Evolutionary conservation across 73 alveolate genomes (phyloP), one percentile per base, ranked within the genome.

Genomic region (Blepharisma japonicum): DNA sequence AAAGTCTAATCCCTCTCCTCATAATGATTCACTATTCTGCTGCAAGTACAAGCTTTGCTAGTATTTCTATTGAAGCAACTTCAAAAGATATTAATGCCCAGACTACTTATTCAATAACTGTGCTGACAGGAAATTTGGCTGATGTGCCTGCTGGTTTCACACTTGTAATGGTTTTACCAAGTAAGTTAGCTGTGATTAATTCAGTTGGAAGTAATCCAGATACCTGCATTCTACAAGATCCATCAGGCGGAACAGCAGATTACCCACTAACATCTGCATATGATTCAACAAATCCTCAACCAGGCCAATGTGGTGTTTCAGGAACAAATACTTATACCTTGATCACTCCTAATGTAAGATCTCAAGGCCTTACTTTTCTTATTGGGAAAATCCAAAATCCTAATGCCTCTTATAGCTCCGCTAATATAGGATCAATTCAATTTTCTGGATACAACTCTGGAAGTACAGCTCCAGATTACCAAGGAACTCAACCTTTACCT

Each of bases 301-400:
- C 14, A 8, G 74, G 49, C 23, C 74, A 61, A 61, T 61, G 74
- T 25, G 74, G 74, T 2, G 46, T 61, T 18, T 14, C 74, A 14
- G 39, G 50, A 0, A 11, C 74, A 2, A 61, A 61, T 25, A 61
- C 38, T 18, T 20, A 14, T 8, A 61, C 74, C 47, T 4, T 61
- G 2, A 61, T 61, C 2, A 61, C 74, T 0, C 74, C 74, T 20
- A 20, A 61, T 18, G 46, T 39, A 20, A 61, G 14, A 61, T 11
- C 38, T 2, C 1, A 2, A 39, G 23, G 14, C n/a, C 14, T 61
- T 14, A 61, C 2, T 25, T 61, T 61, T 25, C 14, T 2, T 1
- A 14, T 61, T 14, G 74, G 74, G 2, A 8, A 14, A 11, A 25
- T 61, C 11, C 14, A 8, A 25, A 61, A 61, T 25, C 74, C 74